A percentile compares a stretch with the other conserved stretches of the same genome.
Conservation (phyloP, 345 rosid species). For the Melaleuca quinquenervia region DNA sequence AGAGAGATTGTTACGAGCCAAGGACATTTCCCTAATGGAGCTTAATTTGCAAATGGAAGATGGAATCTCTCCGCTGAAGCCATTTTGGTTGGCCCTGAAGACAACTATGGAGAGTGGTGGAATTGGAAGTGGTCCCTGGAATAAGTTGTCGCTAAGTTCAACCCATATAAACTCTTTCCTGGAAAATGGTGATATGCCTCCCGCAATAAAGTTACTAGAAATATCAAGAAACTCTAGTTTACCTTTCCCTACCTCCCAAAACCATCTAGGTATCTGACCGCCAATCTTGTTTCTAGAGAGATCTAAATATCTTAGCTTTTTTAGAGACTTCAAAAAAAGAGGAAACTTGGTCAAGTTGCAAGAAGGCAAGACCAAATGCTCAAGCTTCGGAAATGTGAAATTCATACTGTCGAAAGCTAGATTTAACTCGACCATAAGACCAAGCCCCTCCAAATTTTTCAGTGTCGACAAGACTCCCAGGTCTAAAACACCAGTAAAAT, state of each 20-base stretch:
- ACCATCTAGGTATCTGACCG: background rate
- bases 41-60: background rate
- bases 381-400: background rate
- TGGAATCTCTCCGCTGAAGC: constrained; percentile 2
- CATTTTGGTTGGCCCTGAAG: accelerated
- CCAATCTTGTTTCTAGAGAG: background rate
- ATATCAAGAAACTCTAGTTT: background rate
- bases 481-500: background rate
- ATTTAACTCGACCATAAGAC: background rate
- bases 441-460: background rate
- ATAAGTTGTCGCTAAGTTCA: background rate
- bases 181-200: background rate
- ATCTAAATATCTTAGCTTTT: background rate
- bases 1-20: constrained; percentile 7
- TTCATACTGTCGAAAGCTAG: background rate
- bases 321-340: background rate
- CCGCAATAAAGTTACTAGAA: background rate
- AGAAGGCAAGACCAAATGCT: background rate
- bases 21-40: background rate
- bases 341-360: background rate
- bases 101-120: accelerated
- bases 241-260: background rate
- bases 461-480: background rate
- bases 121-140: background rate
- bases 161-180: background rate